Base-by-base conservation (phyloP, 2,329 filamentous ascomycete genomes). In the Ophiostoma piceae region DNA sequence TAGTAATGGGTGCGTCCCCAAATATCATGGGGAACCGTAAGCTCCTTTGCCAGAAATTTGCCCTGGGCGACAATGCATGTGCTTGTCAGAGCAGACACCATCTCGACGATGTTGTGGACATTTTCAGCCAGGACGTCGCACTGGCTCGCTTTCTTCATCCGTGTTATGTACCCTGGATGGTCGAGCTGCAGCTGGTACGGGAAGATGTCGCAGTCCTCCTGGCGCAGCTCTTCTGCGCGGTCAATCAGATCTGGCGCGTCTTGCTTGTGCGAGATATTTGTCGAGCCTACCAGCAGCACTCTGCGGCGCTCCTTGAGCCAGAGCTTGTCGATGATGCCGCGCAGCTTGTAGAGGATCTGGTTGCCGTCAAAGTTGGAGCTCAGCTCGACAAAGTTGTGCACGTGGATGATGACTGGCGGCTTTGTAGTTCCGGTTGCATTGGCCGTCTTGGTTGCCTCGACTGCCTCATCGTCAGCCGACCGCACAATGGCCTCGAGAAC, bases 331-430 rank as follows among this genome's bases (percentile, higher is more conserved):
- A 96, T 87, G 7, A 90, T 82, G 66, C 86, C 84, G 68, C 91
- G 88, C 14, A 99, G 80, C 71, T 89, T 87, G 57, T 83, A 81
- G 8, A 97, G 80, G 41, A 98, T 85, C 29, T 85, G 84, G 1
- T 86, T 83, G 12, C 92, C 92, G 71, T 92, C 88, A 6, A 85
- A 78, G 0, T 90, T 89, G 76, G 86, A 85, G 74, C 85, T 87
- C 9, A 99, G 83, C 73, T 96, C 92, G 68, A 91, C 88, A 75
- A 92, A 91, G 77, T 98, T 92, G 76, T 91, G 87, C 14, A 97
- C 81, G 74, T 92, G 92, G 54, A 96, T 83, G 71, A 98, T 88
- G 8, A 93, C 83, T 32, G 83, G 67, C 16, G 32, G 29, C 8
- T 7, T 29, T 41, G 11, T 16, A 14, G 19, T n/a, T n/a, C 6